Evolutionary conservation across 176 grass and related monocot genomes (phyloP), one percentile per base, ranked within the genome.

Genomic region (Hsuehochloa calcarea): DNA sequence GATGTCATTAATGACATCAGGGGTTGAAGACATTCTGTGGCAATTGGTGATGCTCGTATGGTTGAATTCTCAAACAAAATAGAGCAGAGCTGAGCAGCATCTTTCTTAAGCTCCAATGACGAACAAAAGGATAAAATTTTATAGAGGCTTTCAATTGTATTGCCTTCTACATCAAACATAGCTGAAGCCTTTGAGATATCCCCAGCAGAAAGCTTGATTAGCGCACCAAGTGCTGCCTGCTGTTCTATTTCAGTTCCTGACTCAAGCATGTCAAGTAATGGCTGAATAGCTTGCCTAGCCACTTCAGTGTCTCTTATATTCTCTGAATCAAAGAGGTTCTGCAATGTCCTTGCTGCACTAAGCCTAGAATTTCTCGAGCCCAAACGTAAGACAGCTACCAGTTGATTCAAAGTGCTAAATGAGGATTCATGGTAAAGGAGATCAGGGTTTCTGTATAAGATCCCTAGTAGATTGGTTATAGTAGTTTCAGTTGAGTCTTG

Each of bases 211-310:
- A 98, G 87, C 78, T 93, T 98, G 72, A 98, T 95, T 70, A 98
- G 86, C 3, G 93, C 93, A 66, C 88, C 84, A 74, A 98, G 87
- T 77, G 93, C 78, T 72, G 92, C 95, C 77, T 93, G 85, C 85
- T 95, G 95, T 80, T 98, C 95, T 75, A 75, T 98, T 89, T 98
- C 95, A 85, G 84, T 93, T 93, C 95, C 95, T 87, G 93, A 87
- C 80, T 92, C 90, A 9, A 98, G 87, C 93, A 98, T 95, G 85
- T 95, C 95, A 82, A 98, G 87, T 86, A 98, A 86, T 80, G 93
- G 95, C 82, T 95, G 89, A 88, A 95, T 85, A 78, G 95, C 87
- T 90, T 98, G 95, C 81, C 89, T 93, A 71, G 89, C 95, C 80
- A 98, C 90, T 85, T 98, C 95, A 31, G 91, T 95, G 40, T 95